Conservation (phyloP, 768 basidiomycete species). For the Amanita muscaria region DNA sequence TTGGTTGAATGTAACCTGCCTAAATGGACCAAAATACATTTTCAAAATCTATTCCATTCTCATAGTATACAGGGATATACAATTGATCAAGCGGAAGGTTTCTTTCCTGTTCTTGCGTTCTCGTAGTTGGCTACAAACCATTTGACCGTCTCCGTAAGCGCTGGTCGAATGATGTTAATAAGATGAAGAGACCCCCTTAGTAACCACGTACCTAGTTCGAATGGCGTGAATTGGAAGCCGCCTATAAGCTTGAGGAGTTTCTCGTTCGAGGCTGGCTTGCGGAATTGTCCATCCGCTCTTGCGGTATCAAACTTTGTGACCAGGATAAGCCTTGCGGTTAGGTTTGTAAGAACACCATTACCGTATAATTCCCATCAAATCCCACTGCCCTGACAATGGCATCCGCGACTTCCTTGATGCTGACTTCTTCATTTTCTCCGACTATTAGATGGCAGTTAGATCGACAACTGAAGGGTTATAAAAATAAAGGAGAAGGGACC, state of each 20-base stretch:
- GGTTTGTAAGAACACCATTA: constrained; percentile 18
- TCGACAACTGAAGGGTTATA: not conserved
- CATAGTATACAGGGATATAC: not conserved
- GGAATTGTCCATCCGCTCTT: constrained; percentile 87
- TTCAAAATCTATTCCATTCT: too few relatives aligned
- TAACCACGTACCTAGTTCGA: constrained; percentile 55
- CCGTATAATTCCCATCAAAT: constrained; percentile 70
- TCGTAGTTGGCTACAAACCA: constrained; percentile 87
- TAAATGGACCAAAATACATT: too few relatives aligned
- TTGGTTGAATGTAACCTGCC: too few relatives aligned
- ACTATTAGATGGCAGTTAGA: constrained; percentile 35
- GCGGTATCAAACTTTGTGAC: constrained; percentile 66
- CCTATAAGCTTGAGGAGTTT: constrained; percentile 74
- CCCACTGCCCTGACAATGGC: constrained; percentile 81
- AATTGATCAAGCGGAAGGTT: constrained; percentile 9
- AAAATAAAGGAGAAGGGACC: constrained; percentile 35
- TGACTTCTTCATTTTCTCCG: constrained; percentile 89
- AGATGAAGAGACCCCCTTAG: not conserved
- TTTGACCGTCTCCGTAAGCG: constrained; percentile 66
- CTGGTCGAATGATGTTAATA: constrained; percentile 28
- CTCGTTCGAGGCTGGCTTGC: constrained; percentile 92
- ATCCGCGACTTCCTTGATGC: constrained; percentile 84
- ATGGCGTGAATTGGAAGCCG: constrained; percentile 86
- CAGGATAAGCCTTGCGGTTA: not conserved
- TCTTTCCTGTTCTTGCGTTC: constrained; percentile 49